Evolutionary conservation across 2,329 filamentous ascomycete genomes (phyloP), one percentile per base, ranked within the genome.

Genomic region (Alternaria hordeiaustralica): DNA sequence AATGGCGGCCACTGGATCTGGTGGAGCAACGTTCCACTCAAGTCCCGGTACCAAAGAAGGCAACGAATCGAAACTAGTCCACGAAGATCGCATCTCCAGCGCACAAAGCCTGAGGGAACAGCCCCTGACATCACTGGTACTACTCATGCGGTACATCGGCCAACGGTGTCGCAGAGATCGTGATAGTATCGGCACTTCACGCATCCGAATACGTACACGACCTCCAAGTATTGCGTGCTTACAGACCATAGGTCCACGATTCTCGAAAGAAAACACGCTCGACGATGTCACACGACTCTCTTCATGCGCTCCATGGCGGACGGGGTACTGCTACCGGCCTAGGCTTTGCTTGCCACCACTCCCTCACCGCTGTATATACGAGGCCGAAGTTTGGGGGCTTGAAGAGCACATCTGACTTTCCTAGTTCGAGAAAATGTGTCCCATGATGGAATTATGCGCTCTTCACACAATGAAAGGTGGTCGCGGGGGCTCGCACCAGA

Each of bases 21-120:
- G 10, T 60, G 13, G 64, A 43, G 54, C 23, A 55, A 65, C 59
- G 59, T 67, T 50, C 33, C 45, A 64, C 64, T 9, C 12, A 25
- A 50, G 41, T 12, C 11, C n/a, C 26, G 15, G 43, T 41, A 46
- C 43, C 12, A 33, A 18, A 53, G 11, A 51, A 44, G 54, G 54
- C 61, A 65, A 60, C 49, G 26, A 54, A 47, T 46, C 51, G 44
- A 55, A 54, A 9, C 61, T 63, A 68, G 61, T 58, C 70, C 69
- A 60, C 58, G n/a, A 57, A 12, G 21, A 51, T 30, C 45, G 50
- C 55, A 59, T 54, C 64, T 41, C 49, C 21, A 28, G 25, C 23
- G 20, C 55, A 56, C 33, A 21, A 53, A 5, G 45, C 12, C 26
- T 30, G 6, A 11, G 28, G 55, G 28, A 10, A 12, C 41, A 3